Base-by-base conservation (phyloP, 2,329 filamentous ascomycete genomes). In the Epicoccum sorghinum region DNA sequence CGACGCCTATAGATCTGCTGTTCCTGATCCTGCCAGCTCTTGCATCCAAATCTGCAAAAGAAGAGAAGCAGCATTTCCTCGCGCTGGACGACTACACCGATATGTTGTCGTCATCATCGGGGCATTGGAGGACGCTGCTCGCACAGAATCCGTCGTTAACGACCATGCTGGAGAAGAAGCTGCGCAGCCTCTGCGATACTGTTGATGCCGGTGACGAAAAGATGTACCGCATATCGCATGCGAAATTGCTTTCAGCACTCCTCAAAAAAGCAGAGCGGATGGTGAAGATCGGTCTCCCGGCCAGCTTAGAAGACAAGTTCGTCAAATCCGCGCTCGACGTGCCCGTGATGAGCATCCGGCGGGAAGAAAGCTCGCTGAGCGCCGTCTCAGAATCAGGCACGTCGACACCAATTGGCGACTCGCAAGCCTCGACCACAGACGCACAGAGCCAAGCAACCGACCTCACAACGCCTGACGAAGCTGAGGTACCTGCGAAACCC, bases 251-350 rank as follows among this genome's bases (percentile, higher is more conserved):
- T 6, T 68, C 74, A 2, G 81, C 88, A 50, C 68, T 98, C 0
- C 59, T 93, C 6, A 68, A 75, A 14, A 98, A 97, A 73, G 91
- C 92, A 4, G 80, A 82, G 57, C 80, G 80, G 4, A 89, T 96
- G 81, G 80, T 82, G n/a, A 74, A 78, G 4, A 78, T 76, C 1
- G 85, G 86, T 0, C 77, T 98, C 8, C 92, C 95, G 1, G 77
- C 79, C 6, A 96, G 89, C 64, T 83, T 99, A 81, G 93, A 97
- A 70, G 89, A 95, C 41, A 88, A 85, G 37, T 96, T 96, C 64
- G 86, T 99, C 7, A 84, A 82, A 46, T 88, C 88, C 66, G 83
- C 84, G 2, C 79, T 99, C 4, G 89, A 95, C 63, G 83, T 87
- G 4, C 93, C 95, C 0, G 79, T 96, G 38, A 78, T 90, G 63